A percentile compares a stretch with the other conserved stretches of the same genome.
These are phyloP conservation scores for Aspergillus affinis DNA, from an alignment of 495 filamentous ascomycete genomes.

Conservation along the genomic window DNA sequence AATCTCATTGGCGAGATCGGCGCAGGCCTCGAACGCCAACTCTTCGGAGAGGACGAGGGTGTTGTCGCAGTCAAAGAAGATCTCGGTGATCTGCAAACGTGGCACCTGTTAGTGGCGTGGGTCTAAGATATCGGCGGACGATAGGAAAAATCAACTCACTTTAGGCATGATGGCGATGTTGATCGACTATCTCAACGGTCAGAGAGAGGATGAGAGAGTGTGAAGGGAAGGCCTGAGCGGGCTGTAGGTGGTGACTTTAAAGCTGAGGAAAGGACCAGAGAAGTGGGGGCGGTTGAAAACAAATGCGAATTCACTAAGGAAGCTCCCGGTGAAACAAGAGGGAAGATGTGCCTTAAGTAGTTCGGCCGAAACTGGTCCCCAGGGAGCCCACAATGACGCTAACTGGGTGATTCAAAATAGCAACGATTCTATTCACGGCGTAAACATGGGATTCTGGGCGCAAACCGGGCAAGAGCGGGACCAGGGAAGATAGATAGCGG, in stretches of 20 bases:
- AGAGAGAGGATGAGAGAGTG: neutral
- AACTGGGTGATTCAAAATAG: neutral
- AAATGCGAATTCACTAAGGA: slow-evolving; percentile 6
- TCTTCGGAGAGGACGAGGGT: slow-evolving; percentile 91
- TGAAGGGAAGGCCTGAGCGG: neutral
- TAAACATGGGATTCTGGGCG: neutral
- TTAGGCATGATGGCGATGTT: slow-evolving; percentile 44
- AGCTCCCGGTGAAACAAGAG: slow-evolving; percentile 2
- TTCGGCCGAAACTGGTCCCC: neutral
- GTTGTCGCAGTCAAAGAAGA: slow-evolving; percentile 98
- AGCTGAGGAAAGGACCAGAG: neutral
- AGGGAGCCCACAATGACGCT: neutral
- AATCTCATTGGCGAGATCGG: slow-evolving; percentile 90
- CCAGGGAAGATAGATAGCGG: slow-evolving; percentile 9
- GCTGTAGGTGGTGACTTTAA: neutral
- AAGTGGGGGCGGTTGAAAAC: neutral
- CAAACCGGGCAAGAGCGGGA: slow-evolving; percentile 8
- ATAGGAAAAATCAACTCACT: slow-evolving; percentile 25
- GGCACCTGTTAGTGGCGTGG: slow-evolving; percentile 18
- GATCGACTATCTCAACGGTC: neutral
- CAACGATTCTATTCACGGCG: neutral
- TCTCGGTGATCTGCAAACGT: slow-evolving; percentile 62
- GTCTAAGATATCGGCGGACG: slow-evolving; percentile 5
- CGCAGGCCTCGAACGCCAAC: slow-evolving; percentile 91
- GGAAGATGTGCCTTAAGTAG: slow-evolving; percentile 15